phyloP scores from a whole-genome alignment of 768 basidiomycete genomes.

The Nevesoporus exiguus region DNA sequence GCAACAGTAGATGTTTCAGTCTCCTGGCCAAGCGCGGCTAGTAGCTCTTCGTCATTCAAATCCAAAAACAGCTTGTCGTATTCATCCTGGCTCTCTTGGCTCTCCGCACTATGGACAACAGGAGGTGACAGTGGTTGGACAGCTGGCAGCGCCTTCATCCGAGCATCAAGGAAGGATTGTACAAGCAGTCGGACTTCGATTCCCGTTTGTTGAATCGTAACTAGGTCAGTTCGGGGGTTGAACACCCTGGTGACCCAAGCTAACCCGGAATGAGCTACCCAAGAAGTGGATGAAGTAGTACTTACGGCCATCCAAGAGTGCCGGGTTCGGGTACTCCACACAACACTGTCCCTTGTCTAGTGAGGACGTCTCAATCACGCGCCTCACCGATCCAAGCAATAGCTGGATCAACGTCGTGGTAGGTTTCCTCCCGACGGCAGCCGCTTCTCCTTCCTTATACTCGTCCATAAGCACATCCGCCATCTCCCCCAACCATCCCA shows the following conservation, averaged over 20 bases:
- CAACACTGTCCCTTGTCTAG: conserved; percentile 36
- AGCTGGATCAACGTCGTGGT: conserved; percentile 44
- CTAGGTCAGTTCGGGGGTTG: conserved; percentile 42
- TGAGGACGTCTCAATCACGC: conserved; percentile 42
- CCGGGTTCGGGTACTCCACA: conserved; percentile 58
- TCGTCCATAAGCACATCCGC: conserved; percentile 53
- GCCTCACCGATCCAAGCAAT: conserved; percentile 54
- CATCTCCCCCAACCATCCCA: conserved; percentile 66
- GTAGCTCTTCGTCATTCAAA: conserved; percentile 56
- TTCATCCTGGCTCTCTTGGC: conserved; percentile 77
- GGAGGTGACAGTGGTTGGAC: conserved; percentile 34
- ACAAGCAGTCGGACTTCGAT: conserved; percentile 56
- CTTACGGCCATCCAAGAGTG: conserved; percentile 54
- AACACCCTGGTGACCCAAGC: conserved; percentile 58
- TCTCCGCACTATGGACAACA: conserved; percentile 32
- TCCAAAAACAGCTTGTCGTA: conserved; percentile 60
- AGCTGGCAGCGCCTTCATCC: conserved; percentile 45
- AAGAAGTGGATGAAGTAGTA: conserved; percentile 6
- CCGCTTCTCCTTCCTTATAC: conserved; percentile 34
- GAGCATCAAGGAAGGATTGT: conserved; percentile 57
- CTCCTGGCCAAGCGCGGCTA: conserved; percentile 49
- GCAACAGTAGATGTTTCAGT: conserved; percentile 19
- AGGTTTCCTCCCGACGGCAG: conserved; percentile 21
- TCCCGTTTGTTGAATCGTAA: conserved; percentile 40
- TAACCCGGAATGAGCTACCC: conserved; percentile 26